A percentile compares a stretch with the other conserved stretches of the same genome.
phyloP scores from a whole-genome alignment of 208 protist genomes.

The Trypanosoma melophagium region DNA sequence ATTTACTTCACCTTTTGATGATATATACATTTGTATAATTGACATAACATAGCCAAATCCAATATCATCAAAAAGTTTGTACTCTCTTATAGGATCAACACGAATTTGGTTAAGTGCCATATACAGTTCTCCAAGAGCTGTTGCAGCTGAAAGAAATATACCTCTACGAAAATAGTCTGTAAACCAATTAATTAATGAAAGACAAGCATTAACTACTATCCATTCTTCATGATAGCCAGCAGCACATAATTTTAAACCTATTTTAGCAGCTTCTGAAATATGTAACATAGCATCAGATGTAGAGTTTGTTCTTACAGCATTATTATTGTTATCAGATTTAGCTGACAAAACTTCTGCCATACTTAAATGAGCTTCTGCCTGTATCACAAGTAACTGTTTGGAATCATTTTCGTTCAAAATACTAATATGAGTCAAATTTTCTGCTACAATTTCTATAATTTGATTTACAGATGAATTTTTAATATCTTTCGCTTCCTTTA shows the following conservation, averaged over 20 bases:
- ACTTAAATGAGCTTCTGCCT: slow-evolving; percentile 47
- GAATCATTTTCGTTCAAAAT: slow-evolving; percentile 23
- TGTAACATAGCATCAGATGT: slow-evolving; percentile 20
- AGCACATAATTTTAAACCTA: slow-evolving; percentile 34
- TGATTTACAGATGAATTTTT: slow-evolving; percentile 46
- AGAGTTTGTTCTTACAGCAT: background rate
- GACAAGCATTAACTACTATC: slow-evolving; percentile 67
- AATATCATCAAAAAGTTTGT: slow-evolving; percentile 34
- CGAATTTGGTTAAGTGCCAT: slow-evolving; percentile 25
- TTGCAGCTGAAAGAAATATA: slow-evolving; percentile 37
- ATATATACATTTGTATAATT: slow-evolving; percentile 39
- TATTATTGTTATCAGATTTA: slow-evolving; percentile 15
- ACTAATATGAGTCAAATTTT: slow-evolving; percentile 45
- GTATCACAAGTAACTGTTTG: slow-evolving; percentile 43
- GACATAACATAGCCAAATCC: slow-evolving; percentile 39
- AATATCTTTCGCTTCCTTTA: slow-evolving; percentile 54
- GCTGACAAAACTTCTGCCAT: slow-evolving; percentile 38
- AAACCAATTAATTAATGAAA: slow-evolving; percentile 56
- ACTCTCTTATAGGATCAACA: slow-evolving; percentile 40
- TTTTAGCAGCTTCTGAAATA: slow-evolving; percentile 32
- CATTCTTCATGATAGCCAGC: slow-evolving; percentile 41
- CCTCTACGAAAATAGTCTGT: slow-evolving; percentile 34
- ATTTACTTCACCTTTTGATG: slow-evolving; percentile 34
- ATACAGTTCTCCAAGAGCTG: slow-evolving; percentile 38
- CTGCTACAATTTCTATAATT: slow-evolving; percentile 57